Base-by-base conservation (phyloP, 2,329 filamentous ascomycete genomes). In the Fusarium nelsonii region DNA sequence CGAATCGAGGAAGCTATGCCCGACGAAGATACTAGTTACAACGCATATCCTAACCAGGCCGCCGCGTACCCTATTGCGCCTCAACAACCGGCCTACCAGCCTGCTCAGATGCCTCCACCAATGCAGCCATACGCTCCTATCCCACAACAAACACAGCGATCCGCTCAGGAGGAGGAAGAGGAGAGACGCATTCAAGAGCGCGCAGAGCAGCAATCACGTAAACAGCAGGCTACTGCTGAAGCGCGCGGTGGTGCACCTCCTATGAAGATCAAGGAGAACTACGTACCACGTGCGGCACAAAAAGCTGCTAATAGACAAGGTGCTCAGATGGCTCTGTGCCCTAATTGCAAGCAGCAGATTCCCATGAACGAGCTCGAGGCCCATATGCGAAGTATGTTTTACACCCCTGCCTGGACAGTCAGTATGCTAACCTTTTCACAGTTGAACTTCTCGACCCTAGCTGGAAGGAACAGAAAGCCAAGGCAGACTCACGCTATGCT, bases 1-100 rank as follows among this genome's bases (percentile, higher is more conserved):
- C 91, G 95, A 60, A 94, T 99, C 68, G 96, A 99, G 79, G 96
- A 99, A 83, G 94, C 95, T 8, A 92, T 97, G 87, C 96, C 96
- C 51, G 92, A 93, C 44, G 88, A 91, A 64, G 88, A 90, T 63
- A 90, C 84, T 77, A 87, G 79, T 49, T 86, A 84, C 68, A 86
- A 86, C 68, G 83, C 84, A 39, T 83, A 85, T 58, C 77, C 80
- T 40, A 77, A 66, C 6, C 58, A 77, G 46, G 74, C 74, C 30
- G 73, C 58, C 33, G 76, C 78, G 80, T 63, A 82, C 82, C 63
- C 85, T 12, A 81, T 81, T 37, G 77, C 78, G 7, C 73, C 78
- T n/a, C 80, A 81, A 39, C 78, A 78, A 55, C 72, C 72, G 36
- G 72, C 63, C 64, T 78, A 76, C 62, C 77, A 69, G 70, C 78